Evolutionary conservation across 208 protist species (phyloP), one percentile per base, ranked within the genome.

Genomic region (Blechomonas ayalai): DNA sequence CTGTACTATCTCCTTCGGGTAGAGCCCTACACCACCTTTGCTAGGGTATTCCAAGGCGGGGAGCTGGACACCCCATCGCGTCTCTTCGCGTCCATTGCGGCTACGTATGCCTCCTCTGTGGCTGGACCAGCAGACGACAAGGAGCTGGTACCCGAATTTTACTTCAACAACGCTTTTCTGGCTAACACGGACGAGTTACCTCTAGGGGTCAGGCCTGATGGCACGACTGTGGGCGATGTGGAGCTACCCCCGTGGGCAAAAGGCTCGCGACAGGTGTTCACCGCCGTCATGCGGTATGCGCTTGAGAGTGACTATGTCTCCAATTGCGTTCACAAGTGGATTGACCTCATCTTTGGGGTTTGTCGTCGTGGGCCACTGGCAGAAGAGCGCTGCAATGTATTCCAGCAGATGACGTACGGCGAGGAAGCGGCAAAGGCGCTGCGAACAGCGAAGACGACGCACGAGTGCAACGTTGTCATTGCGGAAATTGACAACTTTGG

Each of bases 341-440:
- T 99, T 44, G 97, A 99, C 61, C 82, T 99, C 12, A 85, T 99
- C 41, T 99, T 99, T 65, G 97, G 97, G 15, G 95, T 94, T 41
- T 90, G 96, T 32, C 95, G 97, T 33, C 76, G 81, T 28, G 94
- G 94, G 4, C 70, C 46, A 23, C 62, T 79, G 2, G 95, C 95
- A 20, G 59, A 82, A 6, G 82, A 92, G 40, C 67, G 83, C 15
- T 63, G 81, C 43, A 99, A 99, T 66, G 58, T 90, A 0, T 99
- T 98, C 47, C 95, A 98, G 56, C 87, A 94, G 55, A 77, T 98
- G 57, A 98, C 97, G 7, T 99, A 99, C 60, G 97, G 97, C 47
- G 96, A 97, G 58, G 83, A 85, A 46, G 76, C 96, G 37, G 46
- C 56, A 24, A 47, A 67, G 55, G 82, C 59, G 39, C 62, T 73